phyloP scores from a whole-genome alignment of 2,329 filamentous ascomycete genomes.

The Xylariaceae sp. region DNA sequence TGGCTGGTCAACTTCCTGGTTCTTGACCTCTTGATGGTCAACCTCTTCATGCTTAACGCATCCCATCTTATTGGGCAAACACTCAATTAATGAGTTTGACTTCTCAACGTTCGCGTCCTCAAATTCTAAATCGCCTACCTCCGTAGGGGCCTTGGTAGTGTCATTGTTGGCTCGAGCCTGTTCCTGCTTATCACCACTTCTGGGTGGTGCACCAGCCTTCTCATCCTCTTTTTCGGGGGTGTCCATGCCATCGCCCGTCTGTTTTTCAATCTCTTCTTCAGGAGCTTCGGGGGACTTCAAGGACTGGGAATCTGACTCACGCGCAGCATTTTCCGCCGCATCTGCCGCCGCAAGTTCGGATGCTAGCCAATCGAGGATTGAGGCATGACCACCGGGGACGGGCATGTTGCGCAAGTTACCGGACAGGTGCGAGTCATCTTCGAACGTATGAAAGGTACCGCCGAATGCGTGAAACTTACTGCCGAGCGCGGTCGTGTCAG shows the following conservation, averaged over 20 bases:
- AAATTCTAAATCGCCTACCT: background rate
- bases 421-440: too few species aligned
- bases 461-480: too few species aligned
- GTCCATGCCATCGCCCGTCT: background rate
- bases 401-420: too few species aligned
- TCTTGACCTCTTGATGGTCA: background rate
- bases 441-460: too few species aligned
- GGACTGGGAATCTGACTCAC: too few species aligned
- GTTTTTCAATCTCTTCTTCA: too few species aligned
- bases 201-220: background rate
- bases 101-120: background rate
- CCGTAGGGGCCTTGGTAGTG: background rate
- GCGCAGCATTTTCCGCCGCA: background rate
- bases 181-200: background rate
- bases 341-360: too few species aligned
- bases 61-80: slow-evolving; percentile 1
- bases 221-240: background rate
- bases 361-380: too few species aligned
- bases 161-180: background rate
- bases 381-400: too few species aligned
- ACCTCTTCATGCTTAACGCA: background rate
- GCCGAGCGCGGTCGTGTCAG: too few species aligned
- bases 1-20: background rate
- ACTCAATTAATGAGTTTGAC: background rate
- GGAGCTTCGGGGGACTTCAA: too few species aligned